A percentile compares a stretch with the other conserved stretches of the same genome.
Evolutionary conservation across 176 grass and related monocot species (phyloP).

Genomic region (Bolboschoenus planiculmis): DNA sequence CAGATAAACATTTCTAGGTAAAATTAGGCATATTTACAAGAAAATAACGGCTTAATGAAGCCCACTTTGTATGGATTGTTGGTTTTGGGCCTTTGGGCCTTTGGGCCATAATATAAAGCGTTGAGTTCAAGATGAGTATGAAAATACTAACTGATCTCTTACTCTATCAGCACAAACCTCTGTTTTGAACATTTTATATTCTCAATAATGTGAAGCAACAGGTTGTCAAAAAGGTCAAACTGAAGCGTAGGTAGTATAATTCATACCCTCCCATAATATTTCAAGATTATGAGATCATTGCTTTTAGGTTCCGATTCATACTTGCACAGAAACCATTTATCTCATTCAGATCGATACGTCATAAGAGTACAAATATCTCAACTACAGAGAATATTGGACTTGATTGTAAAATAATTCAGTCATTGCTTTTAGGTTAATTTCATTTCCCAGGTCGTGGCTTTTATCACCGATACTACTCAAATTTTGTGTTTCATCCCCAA

Average conservation of each 20-base stretch:
- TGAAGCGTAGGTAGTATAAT: no score
- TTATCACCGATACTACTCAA: background rate
- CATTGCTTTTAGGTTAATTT: background rate
- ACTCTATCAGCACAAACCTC: background rate
- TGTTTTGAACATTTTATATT: no score
- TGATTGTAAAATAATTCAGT: background rate
- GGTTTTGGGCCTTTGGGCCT: background rate
- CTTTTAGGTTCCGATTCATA: no score
- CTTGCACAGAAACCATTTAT: no score
- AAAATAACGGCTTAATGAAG: background rate
- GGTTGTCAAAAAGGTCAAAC: no score
- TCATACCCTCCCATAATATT: no score
- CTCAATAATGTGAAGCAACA: no score
- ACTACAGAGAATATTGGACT: background rate
- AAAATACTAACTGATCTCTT: background rate
- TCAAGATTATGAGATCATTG: no score
- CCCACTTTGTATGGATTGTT: background rate
- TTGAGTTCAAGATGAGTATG: background rate
- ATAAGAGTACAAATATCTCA: background rate
- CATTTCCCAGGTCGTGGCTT: background rate
- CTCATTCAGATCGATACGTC: no score
- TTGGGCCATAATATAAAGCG: background rate
- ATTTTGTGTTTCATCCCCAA: background rate
- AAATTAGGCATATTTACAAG: background rate
- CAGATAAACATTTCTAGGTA: background rate